Base-by-base conservation (phyloP, 2,329 filamentous ascomycete genomes). In the Calonectria hongkongensis region DNA sequence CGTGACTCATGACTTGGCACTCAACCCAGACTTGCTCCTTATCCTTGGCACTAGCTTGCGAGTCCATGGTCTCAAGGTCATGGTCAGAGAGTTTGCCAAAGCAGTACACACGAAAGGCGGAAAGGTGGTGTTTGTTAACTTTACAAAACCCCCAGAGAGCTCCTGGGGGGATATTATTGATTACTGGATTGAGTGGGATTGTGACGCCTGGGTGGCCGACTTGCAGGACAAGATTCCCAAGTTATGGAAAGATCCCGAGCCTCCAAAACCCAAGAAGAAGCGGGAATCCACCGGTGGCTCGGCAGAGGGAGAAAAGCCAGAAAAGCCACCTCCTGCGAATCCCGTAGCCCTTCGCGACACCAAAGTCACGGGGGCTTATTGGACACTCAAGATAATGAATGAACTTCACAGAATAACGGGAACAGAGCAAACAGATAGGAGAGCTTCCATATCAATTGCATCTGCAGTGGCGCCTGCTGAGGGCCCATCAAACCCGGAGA, bases 121-220 rank as follows among this genome's bases (percentile, higher is more conserved):
- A 69, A 93, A 90, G 68, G 93, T 95, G 0, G 87, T 94, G 5
- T 94, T 94, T 83, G 91, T 94, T 74, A 95, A 95, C 82, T 89
- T 92, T 27, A 94, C 93, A 1, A 93, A 93, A 78, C 92, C 93
- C 0, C 88, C 93, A 0, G 92, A 94, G 79, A 94, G 93, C 79
- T 89, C 88, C 1, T 95, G 93, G 93, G 90, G 92, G 1, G 92
- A 94, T 67, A 85, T 94, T 0, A 92, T 95, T 66, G 93, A 95
- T 82, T 94, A 92, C 74, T 94, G 92, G 90, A 88, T 95, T 1
- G 88, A 93, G 74, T 94, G 92, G 92, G 93, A 94, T 78, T 94
- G 93, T 72, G 93, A 95, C 76, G 90, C 90, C 4, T 95, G 93
- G 93, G 92, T 94, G 0, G 82, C 87, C 12, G 91, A 94, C 78